Conservation (phyloP, 306 rosid genomes). For the cucumber (Cucumis sativus) region DNA sequence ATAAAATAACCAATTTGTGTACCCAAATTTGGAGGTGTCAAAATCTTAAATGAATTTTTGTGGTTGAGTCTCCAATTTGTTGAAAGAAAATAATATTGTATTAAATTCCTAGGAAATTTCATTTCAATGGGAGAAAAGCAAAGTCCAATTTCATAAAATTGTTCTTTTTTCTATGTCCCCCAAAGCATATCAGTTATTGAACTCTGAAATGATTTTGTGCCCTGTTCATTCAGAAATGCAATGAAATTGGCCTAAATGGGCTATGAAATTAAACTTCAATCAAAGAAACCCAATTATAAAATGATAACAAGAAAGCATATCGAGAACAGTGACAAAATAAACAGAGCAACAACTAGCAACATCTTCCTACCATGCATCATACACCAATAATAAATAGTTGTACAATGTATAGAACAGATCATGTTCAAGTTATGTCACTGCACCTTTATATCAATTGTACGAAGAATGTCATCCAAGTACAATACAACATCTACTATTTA, state of each 20-base stretch:
- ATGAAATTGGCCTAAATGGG: background rate
- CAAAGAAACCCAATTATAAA: background rate
- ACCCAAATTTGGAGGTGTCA: too few relatives aligned
- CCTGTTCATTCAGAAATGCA: background rate
- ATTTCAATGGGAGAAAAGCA: too few relatives aligned
- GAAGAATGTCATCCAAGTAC: background rate
- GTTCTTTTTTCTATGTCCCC: background rate
- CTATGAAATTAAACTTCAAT: slow-evolving; percentile 7
- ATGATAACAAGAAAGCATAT: background rate
- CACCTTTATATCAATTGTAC: background rate
- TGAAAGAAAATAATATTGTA: too few relatives aligned
- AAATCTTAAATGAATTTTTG: too few relatives aligned
- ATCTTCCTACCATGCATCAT: background rate
- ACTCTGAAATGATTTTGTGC: background rate
- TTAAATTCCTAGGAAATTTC: too few relatives aligned
- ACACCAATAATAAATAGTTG: background rate
- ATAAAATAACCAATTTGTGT: too few relatives aligned
- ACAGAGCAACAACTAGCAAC: background rate
- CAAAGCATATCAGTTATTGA: slow-evolving; percentile 2
- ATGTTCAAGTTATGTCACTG: too few relatives aligned
- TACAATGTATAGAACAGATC: too few relatives aligned
- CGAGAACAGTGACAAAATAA: background rate
- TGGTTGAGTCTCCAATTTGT: too few relatives aligned
- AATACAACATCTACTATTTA: background rate
- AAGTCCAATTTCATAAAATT: too few relatives aligned